Conservation (phyloP, 2,329 filamentous ascomycete species). For the Rhynchosporium graminicola region DNA sequence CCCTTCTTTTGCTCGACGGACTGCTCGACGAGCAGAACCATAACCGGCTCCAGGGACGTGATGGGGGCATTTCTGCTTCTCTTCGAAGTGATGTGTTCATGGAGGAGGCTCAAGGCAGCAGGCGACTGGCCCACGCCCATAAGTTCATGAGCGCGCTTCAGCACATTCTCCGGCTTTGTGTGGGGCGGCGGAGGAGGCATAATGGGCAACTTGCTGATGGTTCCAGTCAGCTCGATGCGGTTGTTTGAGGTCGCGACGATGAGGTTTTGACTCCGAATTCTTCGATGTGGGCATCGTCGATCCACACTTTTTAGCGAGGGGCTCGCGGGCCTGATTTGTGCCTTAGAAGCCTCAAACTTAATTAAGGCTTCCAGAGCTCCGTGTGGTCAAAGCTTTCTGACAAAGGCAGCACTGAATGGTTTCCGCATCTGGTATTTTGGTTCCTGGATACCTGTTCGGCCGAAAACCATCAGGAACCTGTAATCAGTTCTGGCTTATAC, state of each 20-base stretch:
- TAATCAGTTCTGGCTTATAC: no score
- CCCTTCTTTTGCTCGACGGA: constrained; percentile 98
- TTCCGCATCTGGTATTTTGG: neutral
- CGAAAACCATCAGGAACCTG: no score
- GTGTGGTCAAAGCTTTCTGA: neutral
- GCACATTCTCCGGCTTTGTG: constrained; percentile 98
- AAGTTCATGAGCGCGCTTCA: constrained; percentile 97
- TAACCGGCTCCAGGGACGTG: constrained; percentile 93
- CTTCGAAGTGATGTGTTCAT: constrained; percentile 99
- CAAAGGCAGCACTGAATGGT: neutral
- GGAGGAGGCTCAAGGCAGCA: constrained; percentile 89
- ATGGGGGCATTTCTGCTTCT: constrained; percentile 96
- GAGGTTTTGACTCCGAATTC: constrained; percentile 9
- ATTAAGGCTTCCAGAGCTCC: neutral
- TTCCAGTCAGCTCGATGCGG: constrained; percentile 6
- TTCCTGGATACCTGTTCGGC: neutral
- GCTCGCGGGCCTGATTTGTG: neutral
- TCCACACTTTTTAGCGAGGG: constrained; percentile 11
- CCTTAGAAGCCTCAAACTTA: neutral
- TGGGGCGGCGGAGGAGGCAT: constrained; percentile 90
- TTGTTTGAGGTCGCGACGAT: constrained; percentile 14
- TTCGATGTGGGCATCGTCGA: constrained; percentile 2
- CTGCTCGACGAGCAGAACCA: constrained; percentile 95
- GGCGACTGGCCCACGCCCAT: constrained; percentile 94
- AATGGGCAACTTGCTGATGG: constrained; percentile 32